These are phyloP conservation scores for Candolleomyces efflorescens DNA, from an alignment of 768 basidiomycete genomes.

Conservation along the genomic window DNA sequence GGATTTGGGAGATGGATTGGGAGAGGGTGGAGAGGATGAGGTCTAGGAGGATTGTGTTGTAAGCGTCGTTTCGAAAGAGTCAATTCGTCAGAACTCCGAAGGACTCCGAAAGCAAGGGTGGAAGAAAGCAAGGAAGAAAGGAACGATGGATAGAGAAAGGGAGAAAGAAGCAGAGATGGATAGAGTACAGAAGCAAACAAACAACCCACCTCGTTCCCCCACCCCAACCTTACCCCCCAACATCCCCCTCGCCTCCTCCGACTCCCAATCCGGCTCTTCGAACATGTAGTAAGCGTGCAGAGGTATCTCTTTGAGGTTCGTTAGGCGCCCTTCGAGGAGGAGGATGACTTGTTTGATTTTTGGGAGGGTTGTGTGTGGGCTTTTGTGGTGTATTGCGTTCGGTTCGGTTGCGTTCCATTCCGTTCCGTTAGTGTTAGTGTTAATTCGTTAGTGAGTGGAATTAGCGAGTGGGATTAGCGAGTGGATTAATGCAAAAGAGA, in stretches of 20 bases:
- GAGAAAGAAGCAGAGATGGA: background rate
- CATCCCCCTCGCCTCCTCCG: constrained; percentile 55
- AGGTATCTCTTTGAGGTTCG: constrained; percentile 69
- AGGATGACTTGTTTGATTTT: constrained; percentile 64
- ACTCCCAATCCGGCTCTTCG: constrained; percentile 54
- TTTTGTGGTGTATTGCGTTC: too few species aligned
- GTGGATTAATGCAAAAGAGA: background rate
- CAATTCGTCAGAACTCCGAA: too few species aligned
- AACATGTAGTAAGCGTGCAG: constrained; percentile 75
- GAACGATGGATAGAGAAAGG: background rate
- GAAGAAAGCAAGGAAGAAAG: too few species aligned
- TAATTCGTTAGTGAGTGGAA: too few species aligned
- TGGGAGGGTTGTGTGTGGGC: constrained; percentile 45
- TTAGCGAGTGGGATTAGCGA: too few species aligned
- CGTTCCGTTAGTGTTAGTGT: too few species aligned
- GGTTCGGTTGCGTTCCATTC: too few species aligned
- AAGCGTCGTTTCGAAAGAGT: too few species aligned
- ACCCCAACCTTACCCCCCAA: constrained; percentile 33
- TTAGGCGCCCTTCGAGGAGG: constrained; percentile 62
- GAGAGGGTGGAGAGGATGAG: constrained; percentile 29
- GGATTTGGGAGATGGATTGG: constrained; percentile 24
- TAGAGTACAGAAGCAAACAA: too few species aligned
- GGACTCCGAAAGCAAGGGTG: too few species aligned
- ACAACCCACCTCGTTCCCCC: constrained; percentile 43
- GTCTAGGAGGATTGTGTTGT: constrained; percentile 14